Base-by-base conservation (phyloP, 352 stramenopile genomes). In the Pythium brassicae region DNA sequence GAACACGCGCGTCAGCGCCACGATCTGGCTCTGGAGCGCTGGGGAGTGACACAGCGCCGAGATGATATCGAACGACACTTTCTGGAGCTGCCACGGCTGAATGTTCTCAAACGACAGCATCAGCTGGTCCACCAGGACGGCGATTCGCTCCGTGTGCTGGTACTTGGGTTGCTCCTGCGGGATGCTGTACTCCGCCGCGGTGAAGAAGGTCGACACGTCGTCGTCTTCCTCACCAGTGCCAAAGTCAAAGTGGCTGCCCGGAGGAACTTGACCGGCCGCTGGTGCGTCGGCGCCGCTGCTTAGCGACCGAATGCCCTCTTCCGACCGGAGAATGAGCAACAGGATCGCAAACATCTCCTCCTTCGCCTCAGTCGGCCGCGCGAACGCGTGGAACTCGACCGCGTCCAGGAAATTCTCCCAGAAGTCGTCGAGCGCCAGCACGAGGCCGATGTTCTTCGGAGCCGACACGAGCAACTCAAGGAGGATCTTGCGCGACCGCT, bases 41-140 rank as follows among this genome's bases (percentile, higher is more conserved):
- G 40, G 61, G 37, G 70, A 84, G 12, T 65, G 63, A 45, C 79
- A 90, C 29, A 92, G 63, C n/a, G 79, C 76, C 25, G 76, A 74
- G 27, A 86, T 80, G 39, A 90, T 86, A 27, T 85, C 80, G 61
- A 88, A 92, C 12, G 83, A 83, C 29, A 86, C 61, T 43, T 87
- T 86, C 26, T 92, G 82, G 19, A 90, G 80, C 47, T 86, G 76
- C 78, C 78, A 89, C 22, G 78, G 74, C 59, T 89, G 82, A n/a
- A 87, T 86, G 19, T 83, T 82, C 50, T 89, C 78, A 29, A 82
- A 81, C 8, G 74, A 76, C 25, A 87, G 67, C 53, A 92, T 83
- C 23, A 90, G 69, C 53, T 72, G 66, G 55, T 89, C 79, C 9
- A 92, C 53, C 15, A 86, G 55, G 4, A 75, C 76, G 59, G 77